Conservation (phyloP, 768 basidiomycete genomes). For the Boletus speciosus region DNA sequence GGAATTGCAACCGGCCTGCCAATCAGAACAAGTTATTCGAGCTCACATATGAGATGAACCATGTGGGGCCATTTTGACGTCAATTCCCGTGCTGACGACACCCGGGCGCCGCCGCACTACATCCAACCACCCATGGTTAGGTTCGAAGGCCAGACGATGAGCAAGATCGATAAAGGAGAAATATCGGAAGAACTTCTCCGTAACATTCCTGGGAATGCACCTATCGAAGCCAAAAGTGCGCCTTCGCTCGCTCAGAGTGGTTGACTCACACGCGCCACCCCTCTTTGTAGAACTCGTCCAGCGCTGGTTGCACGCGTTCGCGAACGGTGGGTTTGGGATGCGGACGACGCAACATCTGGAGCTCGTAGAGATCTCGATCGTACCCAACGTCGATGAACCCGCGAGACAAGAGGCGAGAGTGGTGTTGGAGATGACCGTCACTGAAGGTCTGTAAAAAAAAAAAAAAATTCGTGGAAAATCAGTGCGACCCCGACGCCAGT, state of each 20-base stretch:
- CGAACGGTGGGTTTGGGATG: conserved; percentile 17
- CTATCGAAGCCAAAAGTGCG: conserved; percentile 21
- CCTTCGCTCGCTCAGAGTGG: not conserved
- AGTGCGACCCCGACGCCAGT: not conserved
- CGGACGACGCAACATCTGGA: conserved; percentile 12
- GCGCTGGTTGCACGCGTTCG: conserved; percentile 38
- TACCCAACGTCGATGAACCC: conserved; percentile 35
- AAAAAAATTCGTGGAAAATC: not conserved
- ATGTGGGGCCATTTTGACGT: not conserved
- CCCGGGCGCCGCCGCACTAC: not conserved
- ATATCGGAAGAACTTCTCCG: not conserved
- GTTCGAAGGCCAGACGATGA: not conserved
- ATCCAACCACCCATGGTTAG: not conserved
- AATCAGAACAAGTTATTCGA: not conserved
- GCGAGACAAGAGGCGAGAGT: conserved; percentile 36
- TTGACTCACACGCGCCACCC: not conserved
- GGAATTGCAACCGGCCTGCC: conserved; percentile 2
- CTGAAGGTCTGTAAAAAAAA: conserved; percentile 36
- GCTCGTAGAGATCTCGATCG: conserved; percentile 39
- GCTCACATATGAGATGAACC: too few species aligned
- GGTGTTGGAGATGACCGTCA: conserved; percentile 42
- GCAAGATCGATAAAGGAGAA: not conserved
- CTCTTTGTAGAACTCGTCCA: conserved; percentile 31
- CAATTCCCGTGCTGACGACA: too few species aligned
- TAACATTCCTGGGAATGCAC: conserved; percentile 20